Evolutionary conservation across 768 basidiomycete genomes (phyloP), one percentile per base, ranked within the genome.

Genomic region (Neoboletus subvelutipes): DNA sequence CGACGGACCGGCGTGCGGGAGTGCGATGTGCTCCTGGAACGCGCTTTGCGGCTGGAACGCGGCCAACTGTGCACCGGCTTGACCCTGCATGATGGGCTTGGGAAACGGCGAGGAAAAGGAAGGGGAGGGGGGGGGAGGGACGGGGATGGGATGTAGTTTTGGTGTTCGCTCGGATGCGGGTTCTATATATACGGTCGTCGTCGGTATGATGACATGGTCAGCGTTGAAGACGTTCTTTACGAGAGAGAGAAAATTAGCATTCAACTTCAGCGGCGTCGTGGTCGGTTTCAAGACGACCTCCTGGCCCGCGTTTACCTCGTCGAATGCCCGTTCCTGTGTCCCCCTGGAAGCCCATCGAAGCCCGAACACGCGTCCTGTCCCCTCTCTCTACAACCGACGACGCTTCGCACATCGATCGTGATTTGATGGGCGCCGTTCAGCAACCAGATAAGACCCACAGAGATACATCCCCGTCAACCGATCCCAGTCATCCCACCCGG

Each of bases 351-450:
- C n/a, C 40, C 18, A 40, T 37, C 28, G 51, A 56, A 59, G 54
- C 15, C 52, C 13, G 9, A 12, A 55, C 61, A 61, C 64, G 62
- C 65, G 63, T 20, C 22, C 33, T n/a, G n/a, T n/a, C 10, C 28
- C 50, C 22, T 39, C 56, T 26, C 51, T 20, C 43, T 15, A 17
- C 29, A 10, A 34, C 52, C 34, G 5, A 55, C 45, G 28, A 8
- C 1, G 10, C 24, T 57, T 69, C 69, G 62, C 67, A 60, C 50
- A 67, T 67, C 63, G 60, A 65, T 62, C 63, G 57, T 68, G 60
- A 61, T 65, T 55, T 62, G 62, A 64, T 66, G 65, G 58, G 50
- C 37, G 52, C 51, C 50, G 37, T 50, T 12, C 54, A 17, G 24
- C 24, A 43, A 40, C 39, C 45, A 55, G 51, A 55, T 43, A 54